Percentiles rank a stretch among this genome's conserved stretches.
Evolutionary conservation across 805 yeast species (phyloP).

Genomic region (Yarrowia hollandica): DNA sequence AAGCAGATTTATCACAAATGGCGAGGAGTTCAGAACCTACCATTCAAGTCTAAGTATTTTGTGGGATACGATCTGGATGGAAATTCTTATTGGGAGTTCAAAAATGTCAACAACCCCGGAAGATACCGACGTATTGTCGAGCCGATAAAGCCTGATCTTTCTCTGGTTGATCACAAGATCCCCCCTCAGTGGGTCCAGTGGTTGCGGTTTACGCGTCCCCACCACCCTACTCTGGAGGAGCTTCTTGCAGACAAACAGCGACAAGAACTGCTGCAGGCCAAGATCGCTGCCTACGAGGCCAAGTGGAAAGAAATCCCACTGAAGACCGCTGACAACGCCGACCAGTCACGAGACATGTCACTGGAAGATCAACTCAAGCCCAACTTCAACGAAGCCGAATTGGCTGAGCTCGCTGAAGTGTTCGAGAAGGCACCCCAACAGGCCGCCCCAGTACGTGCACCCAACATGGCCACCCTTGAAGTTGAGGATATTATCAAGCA

Average conservation of each 20-base stretch:
- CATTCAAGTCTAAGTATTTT: conserved; percentile 68
- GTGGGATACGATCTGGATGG: conserved; percentile 76
- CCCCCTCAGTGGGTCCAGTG: conserved; percentile 72
- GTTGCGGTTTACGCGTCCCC: conserved; percentile 63
- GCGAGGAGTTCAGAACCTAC: conserved; percentile 52
- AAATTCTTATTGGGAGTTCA: conserved; percentile 83
- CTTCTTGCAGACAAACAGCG: conserved; percentile 59
- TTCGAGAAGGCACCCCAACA: conserved; percentile 9
- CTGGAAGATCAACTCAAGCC: conserved; percentile 9
- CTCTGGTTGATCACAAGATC: conserved; percentile 58
- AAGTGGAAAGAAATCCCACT: conserved; percentile 44
- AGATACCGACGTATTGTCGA: conserved; percentile 64
- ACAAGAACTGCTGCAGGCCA: conserved; percentile 51
- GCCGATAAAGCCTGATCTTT: conserved; percentile 50
- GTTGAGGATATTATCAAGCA: conserved; percentile 20
- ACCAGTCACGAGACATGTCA: conserved; percentile 7
- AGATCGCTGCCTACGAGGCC: conserved; percentile 49
- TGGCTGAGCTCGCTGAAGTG: conserved; percentile 8
- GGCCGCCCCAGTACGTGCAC: neutral
- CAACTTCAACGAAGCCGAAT: neutral
- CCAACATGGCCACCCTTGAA: neutral
- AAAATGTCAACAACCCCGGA: conserved; percentile 50
- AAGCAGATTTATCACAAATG: conserved; percentile 25
- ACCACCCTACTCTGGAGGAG: conserved; percentile 64
- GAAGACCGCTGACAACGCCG: conserved; percentile 30